Evolutionary conservation across 2,329 filamentous ascomycete species (phyloP).

Genomic region (Aspergillus chevalieri): DNA sequence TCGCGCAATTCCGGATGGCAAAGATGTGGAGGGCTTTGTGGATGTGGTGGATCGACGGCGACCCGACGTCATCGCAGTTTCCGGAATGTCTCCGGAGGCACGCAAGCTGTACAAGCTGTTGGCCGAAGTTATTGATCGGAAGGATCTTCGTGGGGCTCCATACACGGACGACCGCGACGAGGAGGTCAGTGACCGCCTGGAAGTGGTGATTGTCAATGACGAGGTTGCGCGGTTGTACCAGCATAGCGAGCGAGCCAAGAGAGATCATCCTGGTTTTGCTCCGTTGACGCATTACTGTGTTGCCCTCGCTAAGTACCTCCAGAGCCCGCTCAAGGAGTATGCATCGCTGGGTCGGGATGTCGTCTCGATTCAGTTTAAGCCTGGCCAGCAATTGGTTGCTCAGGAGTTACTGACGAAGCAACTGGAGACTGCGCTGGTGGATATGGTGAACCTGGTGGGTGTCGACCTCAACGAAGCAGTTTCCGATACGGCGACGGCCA

Average conservation of each 20-base stretch:
- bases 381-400: conserved; percentile 80
- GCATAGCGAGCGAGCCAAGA: conserved; percentile 70
- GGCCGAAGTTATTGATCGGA: conserved; percentile 69
- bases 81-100: conserved; percentile 82
- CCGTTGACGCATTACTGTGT: conserved; percentile 84
- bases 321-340: conserved; percentile 95
- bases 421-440: conserved; percentile 93
- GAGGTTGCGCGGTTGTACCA: conserved; percentile 96
- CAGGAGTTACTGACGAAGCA: conserved; percentile 80
- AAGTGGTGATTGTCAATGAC: conserved; percentile 89
- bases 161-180: conserved; percentile 78
- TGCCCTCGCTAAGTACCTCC: conserved; percentile 81
- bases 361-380: conserved; percentile 77
- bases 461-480: conserved; percentile 93
- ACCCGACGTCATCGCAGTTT: conserved; percentile 85
- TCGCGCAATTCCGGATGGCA: conserved; percentile 60
- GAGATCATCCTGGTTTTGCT: conserved; percentile 74
- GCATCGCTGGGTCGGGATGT: conserved; percentile 86
- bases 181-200: conserved; percentile 70
- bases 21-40: conserved; percentile 63
- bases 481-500: conserved; percentile 71
- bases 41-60: conserved; percentile 72
- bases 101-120: conserved; percentile 76
- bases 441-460: conserved; percentile 95
- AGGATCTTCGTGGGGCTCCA: conserved; percentile 70